phyloP scores from a whole-genome alignment of 257 asterid genomes.

The Rubia yunnanensis region DNA sequence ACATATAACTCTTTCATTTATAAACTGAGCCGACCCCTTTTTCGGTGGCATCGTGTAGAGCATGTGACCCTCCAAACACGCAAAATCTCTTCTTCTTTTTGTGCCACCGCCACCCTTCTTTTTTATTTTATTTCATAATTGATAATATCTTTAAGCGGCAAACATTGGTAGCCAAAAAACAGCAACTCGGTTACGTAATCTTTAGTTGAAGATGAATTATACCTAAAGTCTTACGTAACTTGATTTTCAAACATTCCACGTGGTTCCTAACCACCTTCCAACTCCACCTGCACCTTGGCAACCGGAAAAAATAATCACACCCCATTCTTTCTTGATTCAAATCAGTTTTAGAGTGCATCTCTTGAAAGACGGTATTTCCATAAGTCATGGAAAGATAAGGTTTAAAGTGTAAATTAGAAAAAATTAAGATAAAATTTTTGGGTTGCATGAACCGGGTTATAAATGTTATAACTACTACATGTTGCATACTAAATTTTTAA shows the following conservation, averaged over 20 bases:
- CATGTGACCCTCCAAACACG: neutral
- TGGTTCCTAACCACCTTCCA: neutral
- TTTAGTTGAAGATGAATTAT: neutral
- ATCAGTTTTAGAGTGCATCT: neutral
- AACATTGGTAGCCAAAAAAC: neutral
- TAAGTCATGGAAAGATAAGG: too few relatives aligned
- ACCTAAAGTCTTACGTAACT: neutral
- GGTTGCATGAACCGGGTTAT: too few relatives aligned
- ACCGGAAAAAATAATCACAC: neutral
- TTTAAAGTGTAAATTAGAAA: too few relatives aligned
- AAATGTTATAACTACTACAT: too few relatives aligned
- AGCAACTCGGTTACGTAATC: neutral
- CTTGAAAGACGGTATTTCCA: too few relatives aligned
- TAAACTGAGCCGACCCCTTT: neutral
- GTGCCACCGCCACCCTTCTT: neutral
- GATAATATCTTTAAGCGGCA: neutral
- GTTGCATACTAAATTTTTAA: too few relatives aligned
- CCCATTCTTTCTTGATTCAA: neutral
- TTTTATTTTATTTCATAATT: too few relatives aligned
- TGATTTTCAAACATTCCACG: neutral
- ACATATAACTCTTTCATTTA: too few relatives aligned
- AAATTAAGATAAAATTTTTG: too few relatives aligned
- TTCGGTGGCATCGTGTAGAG: neutral
- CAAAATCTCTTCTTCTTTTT: neutral
- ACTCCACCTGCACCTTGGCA: neutral